Conservation (phyloP, 2,329 filamentous ascomycete genomes). For the Catunica adiposa region DNA sequence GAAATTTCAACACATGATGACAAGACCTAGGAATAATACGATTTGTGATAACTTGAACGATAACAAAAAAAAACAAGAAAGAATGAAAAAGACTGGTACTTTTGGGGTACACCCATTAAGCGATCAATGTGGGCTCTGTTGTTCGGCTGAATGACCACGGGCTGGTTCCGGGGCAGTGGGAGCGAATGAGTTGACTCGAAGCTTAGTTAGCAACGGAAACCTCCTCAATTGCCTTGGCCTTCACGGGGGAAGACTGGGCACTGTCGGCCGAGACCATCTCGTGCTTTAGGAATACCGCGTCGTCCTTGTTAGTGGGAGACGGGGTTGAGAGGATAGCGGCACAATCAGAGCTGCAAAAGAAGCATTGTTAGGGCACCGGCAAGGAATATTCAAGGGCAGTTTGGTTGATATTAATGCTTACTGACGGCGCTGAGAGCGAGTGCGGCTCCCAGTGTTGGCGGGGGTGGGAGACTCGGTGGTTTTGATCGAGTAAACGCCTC, state of each 20-base stretch:
- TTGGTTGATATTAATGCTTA: not conserved
- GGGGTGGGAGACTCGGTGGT: constrained; percentile 7
- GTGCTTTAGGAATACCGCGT: constrained; percentile 39
- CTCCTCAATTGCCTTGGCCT: constrained; percentile 17
- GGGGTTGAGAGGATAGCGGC: constrained; percentile 22
- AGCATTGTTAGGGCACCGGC: too few relatives aligned
- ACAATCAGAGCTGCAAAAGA: constrained; percentile 23
- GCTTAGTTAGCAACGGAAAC: not conserved
- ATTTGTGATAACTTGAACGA: not conserved
- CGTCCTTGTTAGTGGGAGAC: constrained; percentile 33
- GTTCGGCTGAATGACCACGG: too few relatives aligned
- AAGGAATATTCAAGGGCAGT: too few relatives aligned
- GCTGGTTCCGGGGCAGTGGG: too few relatives aligned
- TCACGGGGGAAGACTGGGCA: constrained; percentile 32
- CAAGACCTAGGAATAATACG: not conserved
- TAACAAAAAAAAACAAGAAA: constrained; percentile 5
- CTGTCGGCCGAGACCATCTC: constrained; percentile 29
- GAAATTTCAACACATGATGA: not conserved
- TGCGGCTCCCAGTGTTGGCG: not conserved
- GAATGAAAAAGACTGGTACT: constrained; percentile 1
- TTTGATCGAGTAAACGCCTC: constrained; percentile 5
- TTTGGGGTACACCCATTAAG: not conserved
- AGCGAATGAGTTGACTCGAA: too few relatives aligned
- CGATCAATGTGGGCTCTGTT: too few relatives aligned
- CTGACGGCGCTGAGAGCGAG: constrained; percentile 8